A percentile compares a stretch with the other conserved stretches of the same genome.
Evolutionary conservation across 257 asterid genomes (phyloP).

Genomic region (Forsythia viridissima): DNA sequence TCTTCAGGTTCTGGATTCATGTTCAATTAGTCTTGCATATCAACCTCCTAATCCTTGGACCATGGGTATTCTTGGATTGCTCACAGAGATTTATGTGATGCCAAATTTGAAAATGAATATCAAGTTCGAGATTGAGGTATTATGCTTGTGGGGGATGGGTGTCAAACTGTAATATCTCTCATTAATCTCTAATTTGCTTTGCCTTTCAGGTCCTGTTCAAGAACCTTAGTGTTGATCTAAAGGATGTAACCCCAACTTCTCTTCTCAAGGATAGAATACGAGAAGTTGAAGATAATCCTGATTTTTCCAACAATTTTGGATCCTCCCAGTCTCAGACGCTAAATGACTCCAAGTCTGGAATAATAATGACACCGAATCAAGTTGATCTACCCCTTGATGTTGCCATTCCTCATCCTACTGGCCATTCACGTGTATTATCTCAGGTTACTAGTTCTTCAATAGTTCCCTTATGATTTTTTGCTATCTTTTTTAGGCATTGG

Average conservation of each 20-base stretch:
- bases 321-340: constrained; percentile 65
- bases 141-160: background rate
- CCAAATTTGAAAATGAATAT: constrained; percentile 97
- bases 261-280: constrained; percentile 80
- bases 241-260: constrained; percentile 81
- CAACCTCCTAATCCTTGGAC: constrained; percentile 99
- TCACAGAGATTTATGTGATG: constrained; percentile 93
- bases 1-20: constrained; percentile 81
- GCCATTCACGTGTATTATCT: constrained; percentile 65
- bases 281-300: constrained; percentile 95
- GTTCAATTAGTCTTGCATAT: constrained; percentile 90
- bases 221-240: constrained; percentile 85
- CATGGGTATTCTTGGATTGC: constrained; percentile 93
- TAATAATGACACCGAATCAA: constrained; percentile 63
- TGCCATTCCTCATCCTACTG: constrained; percentile 60
- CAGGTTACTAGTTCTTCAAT: constrained; percentile 52
- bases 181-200: constrained; percentile 17
- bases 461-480: constrained; percentile 8
- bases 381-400: constrained; percentile 74
- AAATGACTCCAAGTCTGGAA: constrained; percentile 72
- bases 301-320: constrained; percentile 81
- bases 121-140: constrained; percentile 96
- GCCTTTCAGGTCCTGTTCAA: constrained; percentile 83
- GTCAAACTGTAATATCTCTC: constrained; percentile 3
- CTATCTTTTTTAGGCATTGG: background rate